Base-by-base conservation (phyloP, 192 early-diverging fungal genomes). In the Oehlia diaphana region DNA sequence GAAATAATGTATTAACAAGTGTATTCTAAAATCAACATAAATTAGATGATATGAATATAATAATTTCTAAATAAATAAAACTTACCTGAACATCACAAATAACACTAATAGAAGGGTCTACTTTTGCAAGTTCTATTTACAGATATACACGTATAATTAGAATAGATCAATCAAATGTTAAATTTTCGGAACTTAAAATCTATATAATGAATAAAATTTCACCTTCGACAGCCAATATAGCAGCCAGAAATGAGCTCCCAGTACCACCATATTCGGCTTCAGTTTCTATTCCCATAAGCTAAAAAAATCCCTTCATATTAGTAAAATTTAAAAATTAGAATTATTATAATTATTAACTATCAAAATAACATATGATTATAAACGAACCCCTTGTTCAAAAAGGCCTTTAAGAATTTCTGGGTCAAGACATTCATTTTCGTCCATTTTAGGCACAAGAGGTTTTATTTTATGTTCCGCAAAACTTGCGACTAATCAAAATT, bases 251-350 rank as follows among this genome's bases (percentile, higher is more conserved):
- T 0, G 94, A 95, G 5, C 92, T 89, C 42, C 92, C 91, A 63
- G 94, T 85, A 66, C 97, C 97, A 79, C 92, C 93, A n/a, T 89
- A 88, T 28, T 97, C 94, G 26, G 86, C 73, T 0, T 91, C 87
- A 2, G 95, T 94, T 83, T 99, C 97, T 79, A 99, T 89, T 63
- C 94, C 96, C 97, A 99, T 99, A 62, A 98, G 86, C 84, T 91
- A 81, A 19, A 63, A 47, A 35, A 64, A 78, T 28, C 44, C 2
- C 44, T 12, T 47, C 44, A 33, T 63, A 58, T 78, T 74, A 58
- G 63, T 35, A 81, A 50, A 79, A 71, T 37, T 77, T 64, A n/a
- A 42, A 44, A 44, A 63, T 63, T 63, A n/a, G 37, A 10, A 70
- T 33, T 14, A 58, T 47, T 3, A 28, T 8, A 50, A 80, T 62